Evolutionary conservation across 495 filamentous ascomycete species (phyloP).

Genomic region (Penicillium pancosmium): DNA sequence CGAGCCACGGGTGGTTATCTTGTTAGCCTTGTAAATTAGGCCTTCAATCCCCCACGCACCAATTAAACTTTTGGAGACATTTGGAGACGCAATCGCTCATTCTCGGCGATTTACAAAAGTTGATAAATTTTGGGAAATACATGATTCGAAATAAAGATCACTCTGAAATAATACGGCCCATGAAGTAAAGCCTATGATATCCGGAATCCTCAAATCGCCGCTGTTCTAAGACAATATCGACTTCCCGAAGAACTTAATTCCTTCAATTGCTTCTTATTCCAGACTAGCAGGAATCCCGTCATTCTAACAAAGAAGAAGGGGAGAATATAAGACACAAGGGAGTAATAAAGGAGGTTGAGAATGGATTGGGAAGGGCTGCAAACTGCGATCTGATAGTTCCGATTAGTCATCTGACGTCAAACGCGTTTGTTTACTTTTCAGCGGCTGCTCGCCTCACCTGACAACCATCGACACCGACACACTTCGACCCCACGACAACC

Average conservation of each 20-base stretch:
- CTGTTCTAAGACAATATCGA: too few relatives aligned
- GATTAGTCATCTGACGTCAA: conserved; percentile 39
- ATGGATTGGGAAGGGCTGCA: too few relatives aligned
- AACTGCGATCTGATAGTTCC: background rate
- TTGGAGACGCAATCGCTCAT: background rate
- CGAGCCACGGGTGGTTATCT: conserved; percentile 1
- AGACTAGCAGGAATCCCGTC: background rate
- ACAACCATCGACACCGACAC: conserved; percentile 9
- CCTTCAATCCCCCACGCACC: background rate
- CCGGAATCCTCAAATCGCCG: too few relatives aligned
- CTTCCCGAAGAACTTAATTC: too few relatives aligned
- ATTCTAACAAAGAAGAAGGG: background rate
- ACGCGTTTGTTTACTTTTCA: conserved; percentile 35
- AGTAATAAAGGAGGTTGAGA: too few relatives aligned
- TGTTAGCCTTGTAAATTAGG: background rate
- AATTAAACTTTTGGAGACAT: background rate
- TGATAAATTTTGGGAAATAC: too few relatives aligned
- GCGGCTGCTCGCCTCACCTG: conserved; percentile 14
- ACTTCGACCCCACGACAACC: conserved; percentile 10
- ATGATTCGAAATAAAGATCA: too few relatives aligned
- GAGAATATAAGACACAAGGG: background rate
- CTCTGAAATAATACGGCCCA: too few relatives aligned
- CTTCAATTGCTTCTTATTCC: too few relatives aligned
- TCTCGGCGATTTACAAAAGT: background rate
- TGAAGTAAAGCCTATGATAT: too few relatives aligned